Evolutionary conservation across 2,329 filamentous ascomycete species (phyloP), one percentile per base, ranked within the genome.

Genomic region (Canariomyces notabilis): DNA sequence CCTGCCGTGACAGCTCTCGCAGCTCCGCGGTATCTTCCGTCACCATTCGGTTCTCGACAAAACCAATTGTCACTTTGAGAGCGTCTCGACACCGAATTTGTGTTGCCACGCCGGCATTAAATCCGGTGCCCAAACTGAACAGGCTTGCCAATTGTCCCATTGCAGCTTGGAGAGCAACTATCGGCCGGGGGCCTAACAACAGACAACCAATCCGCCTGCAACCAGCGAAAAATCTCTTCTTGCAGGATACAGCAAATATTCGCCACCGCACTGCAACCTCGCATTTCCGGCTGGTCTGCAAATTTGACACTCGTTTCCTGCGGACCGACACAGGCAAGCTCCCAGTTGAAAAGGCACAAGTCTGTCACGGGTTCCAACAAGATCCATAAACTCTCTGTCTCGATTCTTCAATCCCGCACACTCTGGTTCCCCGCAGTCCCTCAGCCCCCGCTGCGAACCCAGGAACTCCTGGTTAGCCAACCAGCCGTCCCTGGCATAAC

Each of bases 241-340:
- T 53, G 54, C 55, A 55, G 54, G 46, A 46, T 48, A 53, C 49
- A n/a, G n/a, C n/a, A n/a, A n/a, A 53, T 52, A 57, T 59, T 59
- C 46, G 57, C 57, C 57, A 58, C 57, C 53, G 37, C 44, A 43
- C 46, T 38, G 52, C 50, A 49, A 43, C 37, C 37, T 35, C 49
- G 32, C 40, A 44, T 34, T 31, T 31, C 42, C 39, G 42, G 36
- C 45, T 47, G 36, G 42, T 38, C 22, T 36, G 36, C 36, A 48
- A 36, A 19, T 46, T 49, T 50, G 42, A 31, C 34, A 37, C 40
- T 33, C 22, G 14, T 33, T 15, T 33, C 26, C 7, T 31, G 26
- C 26, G 7, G 26, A 14, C 26, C 26, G 7, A 29, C 26, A 29
- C 14, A 7, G 7, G n/a, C 22, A 15, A 19, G 19, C 39, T 43